These are phyloP conservation scores for Chaetomium sp. DNA, from an alignment of 2,329 filamentous ascomycete species.

Conservation along the genomic window DNA sequence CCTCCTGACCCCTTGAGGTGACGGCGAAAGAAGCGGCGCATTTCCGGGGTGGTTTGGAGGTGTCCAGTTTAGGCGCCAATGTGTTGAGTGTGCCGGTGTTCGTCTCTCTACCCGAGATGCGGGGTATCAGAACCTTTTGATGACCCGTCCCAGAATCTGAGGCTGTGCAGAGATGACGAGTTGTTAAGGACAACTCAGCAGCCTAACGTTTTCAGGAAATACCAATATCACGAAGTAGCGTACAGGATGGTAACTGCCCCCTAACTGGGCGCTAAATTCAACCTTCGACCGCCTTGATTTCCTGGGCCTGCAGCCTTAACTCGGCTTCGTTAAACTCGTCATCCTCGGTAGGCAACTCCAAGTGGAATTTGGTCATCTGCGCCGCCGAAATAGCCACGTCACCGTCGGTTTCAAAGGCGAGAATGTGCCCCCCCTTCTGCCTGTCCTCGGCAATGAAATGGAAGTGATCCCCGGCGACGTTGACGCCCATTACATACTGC, in stretches of 20 bases:
- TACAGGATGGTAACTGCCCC: not conserved
- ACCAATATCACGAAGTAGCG: too few species aligned
- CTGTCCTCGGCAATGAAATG: conserved; percentile 42
- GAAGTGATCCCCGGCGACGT: conserved; percentile 41
- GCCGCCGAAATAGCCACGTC: conserved; percentile 39
- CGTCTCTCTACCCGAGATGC: not conserved
- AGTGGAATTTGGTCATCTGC: conserved; percentile 37
- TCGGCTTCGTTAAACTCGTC: conserved; percentile 40
- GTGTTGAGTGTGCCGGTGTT: not conserved
- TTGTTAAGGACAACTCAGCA: not conserved
- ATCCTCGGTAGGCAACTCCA: conserved; percentile 41
- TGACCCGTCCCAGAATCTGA: not conserved
- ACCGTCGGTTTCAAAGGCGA: conserved; percentile 39
- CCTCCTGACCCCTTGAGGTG: not conserved
- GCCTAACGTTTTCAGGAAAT: not conserved
- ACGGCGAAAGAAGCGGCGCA: conserved; percentile 8
- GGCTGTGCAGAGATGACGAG: not conserved
- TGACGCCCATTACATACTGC: conserved; percentile 40
- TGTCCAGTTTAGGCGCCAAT: not conserved
- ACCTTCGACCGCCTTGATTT: conserved; percentile 40
- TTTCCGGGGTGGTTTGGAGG: not conserved
- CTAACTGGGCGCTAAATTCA: conserved; percentile 18
- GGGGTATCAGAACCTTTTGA: not conserved
- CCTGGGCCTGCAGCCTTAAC: conserved; percentile 37
- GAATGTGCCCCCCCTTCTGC: conserved; percentile 39